Conservation (phyloP, 768 basidiomycete genomes). For the Galerina sulciceps region DNA sequence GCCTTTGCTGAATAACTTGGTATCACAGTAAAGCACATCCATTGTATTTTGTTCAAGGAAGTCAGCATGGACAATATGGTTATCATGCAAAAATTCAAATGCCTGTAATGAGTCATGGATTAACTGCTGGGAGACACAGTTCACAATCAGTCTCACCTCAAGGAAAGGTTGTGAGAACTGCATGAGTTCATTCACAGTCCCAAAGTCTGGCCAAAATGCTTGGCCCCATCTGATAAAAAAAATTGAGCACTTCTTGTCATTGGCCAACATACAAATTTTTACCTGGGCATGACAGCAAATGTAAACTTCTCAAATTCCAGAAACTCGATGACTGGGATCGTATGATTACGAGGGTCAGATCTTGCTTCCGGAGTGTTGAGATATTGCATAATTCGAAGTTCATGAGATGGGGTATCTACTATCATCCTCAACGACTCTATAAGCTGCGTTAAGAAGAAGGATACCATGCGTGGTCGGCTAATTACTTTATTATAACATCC, state of each 20-base stretch:
- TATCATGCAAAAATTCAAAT: conserved; percentile 18
- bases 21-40: background rate
- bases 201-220: conserved; percentile 1
- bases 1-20: background rate
- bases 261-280: background rate
- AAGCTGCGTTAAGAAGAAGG: no score
- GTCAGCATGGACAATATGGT: conserved; percentile 15
- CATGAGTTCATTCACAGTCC: background rate
- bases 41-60: conserved; percentile 9
- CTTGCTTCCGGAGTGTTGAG: background rate
- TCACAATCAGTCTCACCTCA: background rate
- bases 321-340: conserved; percentile 19
- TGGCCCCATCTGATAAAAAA: conserved; percentile 6
- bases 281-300: conserved; percentile 22
- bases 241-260: background rate
- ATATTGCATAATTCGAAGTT: conserved; percentile 1
- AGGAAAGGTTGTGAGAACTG: background rate
- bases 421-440: conserved; percentile 1
- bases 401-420: background rate
- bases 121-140: background rate
- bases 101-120: background rate
- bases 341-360: conserved; percentile 15
- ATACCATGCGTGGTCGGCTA: background rate
- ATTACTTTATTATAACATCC: conserved; percentile 18
- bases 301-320: conserved; percentile 6